These are phyloP conservation scores for Stagonosporopsis cucurbitacearum DNA, from an alignment of 2,329 filamentous ascomycete genomes.

Conservation along the genomic window DNA sequence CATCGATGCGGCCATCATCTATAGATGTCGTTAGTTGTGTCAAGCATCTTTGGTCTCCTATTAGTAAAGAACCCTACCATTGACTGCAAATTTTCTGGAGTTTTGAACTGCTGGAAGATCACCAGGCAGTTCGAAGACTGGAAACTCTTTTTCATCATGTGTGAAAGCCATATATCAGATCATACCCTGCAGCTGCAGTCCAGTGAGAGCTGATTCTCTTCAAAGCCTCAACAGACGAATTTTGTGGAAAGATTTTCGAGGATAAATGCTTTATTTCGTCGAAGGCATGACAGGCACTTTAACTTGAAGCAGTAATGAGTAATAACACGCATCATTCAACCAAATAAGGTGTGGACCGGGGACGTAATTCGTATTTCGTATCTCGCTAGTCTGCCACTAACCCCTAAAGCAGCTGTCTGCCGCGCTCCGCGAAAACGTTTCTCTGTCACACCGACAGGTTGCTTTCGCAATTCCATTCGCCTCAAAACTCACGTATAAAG, in stretches of 20 bases:
- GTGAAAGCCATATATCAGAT: neutral
- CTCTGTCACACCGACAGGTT: too few relatives aligned
- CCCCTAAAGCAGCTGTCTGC: too few relatives aligned
- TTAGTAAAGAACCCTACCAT: neutral
- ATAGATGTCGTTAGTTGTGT: neutral
- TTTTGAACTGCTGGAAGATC: neutral
- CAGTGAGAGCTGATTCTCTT: neutral
- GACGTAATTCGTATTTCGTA: neutral
- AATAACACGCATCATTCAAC: neutral
- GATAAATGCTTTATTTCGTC: neutral
- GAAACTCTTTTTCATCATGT: neutral
- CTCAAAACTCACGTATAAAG: too few relatives aligned
- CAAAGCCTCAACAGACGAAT: neutral
- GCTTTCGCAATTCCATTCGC: too few relatives aligned
- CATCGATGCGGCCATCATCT: slow-evolving; percentile 7
- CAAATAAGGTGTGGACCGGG: neutral
- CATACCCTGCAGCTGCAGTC: neutral
- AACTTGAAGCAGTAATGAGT: neutral
- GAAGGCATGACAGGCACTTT: neutral
- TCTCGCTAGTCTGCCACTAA: neutral
- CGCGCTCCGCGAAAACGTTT: too few relatives aligned
- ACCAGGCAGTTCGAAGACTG: neutral
- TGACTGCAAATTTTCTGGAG: neutral
- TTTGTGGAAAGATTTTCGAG: neutral
- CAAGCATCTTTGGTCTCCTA: neutral